Conservation (phyloP, 495 filamentous ascomycete genomes). For the Lasiosphaeria miniovina region DNA sequence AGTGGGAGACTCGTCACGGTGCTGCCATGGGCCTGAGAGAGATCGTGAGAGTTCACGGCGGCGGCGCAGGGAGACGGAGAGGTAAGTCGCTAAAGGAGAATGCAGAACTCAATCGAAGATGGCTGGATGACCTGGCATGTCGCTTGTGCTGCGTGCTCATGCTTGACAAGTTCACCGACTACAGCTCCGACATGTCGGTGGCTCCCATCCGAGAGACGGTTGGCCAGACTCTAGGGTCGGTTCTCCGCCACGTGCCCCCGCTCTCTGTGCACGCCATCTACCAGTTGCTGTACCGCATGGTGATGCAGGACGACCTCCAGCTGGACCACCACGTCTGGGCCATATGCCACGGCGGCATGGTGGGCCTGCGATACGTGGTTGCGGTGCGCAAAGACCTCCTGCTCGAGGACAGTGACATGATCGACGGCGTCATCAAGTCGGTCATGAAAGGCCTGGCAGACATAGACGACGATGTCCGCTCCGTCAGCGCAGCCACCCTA, state of each 20-base stretch:
- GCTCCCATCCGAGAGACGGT: conserved; percentile 95
- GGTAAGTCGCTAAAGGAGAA: conserved; percentile 73
- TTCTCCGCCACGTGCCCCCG: conserved; percentile 74
- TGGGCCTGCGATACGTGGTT: conserved; percentile 88
- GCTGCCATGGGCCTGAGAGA: conserved; percentile 94
- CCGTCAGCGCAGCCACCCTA: conserved; percentile 92
- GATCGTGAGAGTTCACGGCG: conserved; percentile 85
- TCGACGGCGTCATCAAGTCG: conserved; percentile 86
- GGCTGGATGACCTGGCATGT: conserved; percentile 91
- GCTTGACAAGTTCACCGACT: conserved; percentile 95
- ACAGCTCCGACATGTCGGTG: conserved; percentile 94
- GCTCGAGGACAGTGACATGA: conserved; percentile 73
- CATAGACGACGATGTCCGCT: conserved; percentile 90
- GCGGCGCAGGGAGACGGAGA: conserved; percentile 76
- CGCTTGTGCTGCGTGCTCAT: conserved; percentile 92
- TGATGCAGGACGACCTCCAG: conserved; percentile 82
- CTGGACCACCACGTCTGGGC: conserved; percentile 77
- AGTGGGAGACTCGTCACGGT: conserved; percentile 97
- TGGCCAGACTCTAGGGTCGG: conserved; percentile 89
- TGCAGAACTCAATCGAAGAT: conserved; percentile 70
- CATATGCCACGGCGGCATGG: conserved; percentile 97
- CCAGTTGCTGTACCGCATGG: conserved; percentile 74
- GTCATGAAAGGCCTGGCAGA: conserved; percentile 95
- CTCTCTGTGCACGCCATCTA: conserved; percentile 78
- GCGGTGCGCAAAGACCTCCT: conserved; percentile 91